Evolutionary conservation across 2,329 filamentous ascomycete genomes (phyloP), one percentile per base, ranked within the genome.

Genomic region (Epichloe gansuensis): DNA sequence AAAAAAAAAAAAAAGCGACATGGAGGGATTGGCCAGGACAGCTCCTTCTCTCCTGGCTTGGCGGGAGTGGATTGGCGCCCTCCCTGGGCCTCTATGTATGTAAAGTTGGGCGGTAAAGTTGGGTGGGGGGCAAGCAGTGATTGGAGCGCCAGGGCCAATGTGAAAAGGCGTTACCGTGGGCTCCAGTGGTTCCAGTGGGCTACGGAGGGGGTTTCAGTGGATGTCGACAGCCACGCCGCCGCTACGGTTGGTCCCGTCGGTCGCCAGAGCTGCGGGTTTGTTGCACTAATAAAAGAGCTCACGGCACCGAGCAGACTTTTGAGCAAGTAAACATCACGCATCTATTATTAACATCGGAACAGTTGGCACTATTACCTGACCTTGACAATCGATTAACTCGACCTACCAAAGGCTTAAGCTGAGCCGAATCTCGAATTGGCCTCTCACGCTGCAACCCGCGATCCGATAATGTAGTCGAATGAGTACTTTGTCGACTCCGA

Each of bases 211-310:
- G 41, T 17, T 13, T 12, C 34, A 35, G 31, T 23, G 40, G 45
- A 21, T 43, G 27, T 41, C 25, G 40, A 49, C 31, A 36, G 34
- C 38, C 35, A 43, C 51, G 13, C 40, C 42, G 47, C 13, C 49
- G 34, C 40, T n/a, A 46, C 52, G 52, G 52, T 51, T 54, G 49
- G 41, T 51, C 52, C 52, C 52, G 52, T 17, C 40, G 5, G 38
- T 39, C 17, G 7, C 39, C 36, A 51, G 42, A 38, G 27, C 36
- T 41, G 47, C 47, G 27, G 27, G 8, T 31, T 31, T 31, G 27
- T 31, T 31, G 27, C 27, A 31, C 27, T 8, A 27, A 17, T 17
- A 17, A 17, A 31, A 11, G 27, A 9, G 8, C 27, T 31, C 27
- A 11, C 27, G 8, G 27, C 27, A 11, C 1, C 8, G 27, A 11